Base-by-base conservation (phyloP, 2,329 filamentous ascomycete genomes). In the Neopestalotiopsis rosae region DNA sequence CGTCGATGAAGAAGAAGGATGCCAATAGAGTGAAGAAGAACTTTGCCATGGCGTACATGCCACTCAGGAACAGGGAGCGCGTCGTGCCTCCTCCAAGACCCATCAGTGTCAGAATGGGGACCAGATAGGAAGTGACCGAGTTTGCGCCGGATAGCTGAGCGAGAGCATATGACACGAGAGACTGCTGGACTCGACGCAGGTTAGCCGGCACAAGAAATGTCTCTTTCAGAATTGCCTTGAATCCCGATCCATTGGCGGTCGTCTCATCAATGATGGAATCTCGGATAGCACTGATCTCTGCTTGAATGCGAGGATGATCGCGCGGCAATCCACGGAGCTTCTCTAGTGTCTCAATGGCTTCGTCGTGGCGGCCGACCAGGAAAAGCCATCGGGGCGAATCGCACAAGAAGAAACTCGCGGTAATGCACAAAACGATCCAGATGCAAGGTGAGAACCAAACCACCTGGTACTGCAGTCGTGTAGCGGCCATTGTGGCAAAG, bases 331-430 rank as follows among this genome's bases (percentile, higher is more conserved):
- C 72, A 5, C 80, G 78, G 3, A 83, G 73, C 5, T 61, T 65
- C 2, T 72, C 68, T 1, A 83, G 70, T 3, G 72, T 74, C 17
- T 72, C 13, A 24, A 82, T 73, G 4, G 76, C 73, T 32, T 79
- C 72, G 4, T 79, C 75, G 0, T 85, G 81, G 17, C 86, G 85
- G 69, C 88, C 86, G 68, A 88, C 72, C 10, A 84, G 76, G 24
- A 87, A 74, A n/a, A 87, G 75, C 83, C 84, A 89, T 68, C 82
- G 68, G 71, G 78, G 45, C 73, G 80, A 72, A 76, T 78, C 74
- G 65, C 77, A 67, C 68, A 80, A 74, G 40, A 79, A 74, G 24
- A 61, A 63, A 24, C 61, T 63, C 5, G 61, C 61, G 17, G n/a
- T n/a, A 14, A 63, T 45, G 32, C 61, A 63, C 17, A 63, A 42